These are phyloP conservation scores for Alternaria triticina DNA, from an alignment of 2,329 filamentous ascomycete species.

Conservation along the genomic window DNA sequence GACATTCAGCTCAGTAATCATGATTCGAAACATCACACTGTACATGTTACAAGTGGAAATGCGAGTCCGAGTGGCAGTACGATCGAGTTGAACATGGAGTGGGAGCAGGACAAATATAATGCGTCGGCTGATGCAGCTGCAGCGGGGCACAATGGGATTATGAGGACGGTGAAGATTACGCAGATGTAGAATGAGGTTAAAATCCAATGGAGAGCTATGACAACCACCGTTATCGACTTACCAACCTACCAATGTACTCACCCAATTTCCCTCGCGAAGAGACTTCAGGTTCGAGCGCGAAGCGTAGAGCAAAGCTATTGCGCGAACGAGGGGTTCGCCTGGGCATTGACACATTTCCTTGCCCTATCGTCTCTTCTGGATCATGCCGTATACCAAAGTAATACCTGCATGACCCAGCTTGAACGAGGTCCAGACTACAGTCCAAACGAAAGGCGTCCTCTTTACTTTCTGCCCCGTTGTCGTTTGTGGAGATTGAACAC, in stretches of 20 bases:
- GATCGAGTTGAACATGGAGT: conserved; percentile 12
- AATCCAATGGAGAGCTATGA: background rate
- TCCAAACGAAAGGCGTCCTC: fast-evolving
- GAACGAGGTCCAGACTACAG: too few relatives aligned
- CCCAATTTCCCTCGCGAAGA: too few relatives aligned
- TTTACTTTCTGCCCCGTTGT: too few relatives aligned
- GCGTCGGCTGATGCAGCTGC: background rate
- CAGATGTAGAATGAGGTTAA: background rate
- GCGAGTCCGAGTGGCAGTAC: conserved; percentile 19
- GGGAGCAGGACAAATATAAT: conserved; percentile 5
- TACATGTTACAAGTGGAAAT: conserved; percentile 6
- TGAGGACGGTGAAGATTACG: background rate
- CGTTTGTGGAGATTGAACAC: too few relatives aligned
- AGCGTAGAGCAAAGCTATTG: background rate
- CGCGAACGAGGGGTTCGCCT: background rate
- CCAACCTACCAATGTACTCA: background rate
- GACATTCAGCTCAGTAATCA: background rate
- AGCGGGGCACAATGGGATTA: background rate
- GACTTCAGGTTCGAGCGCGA: too few relatives aligned
- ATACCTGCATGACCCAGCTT: too few relatives aligned
- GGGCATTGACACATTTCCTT: background rate
- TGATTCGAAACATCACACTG: background rate
- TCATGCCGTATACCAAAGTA: too few relatives aligned
- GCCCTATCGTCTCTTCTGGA: too few relatives aligned
- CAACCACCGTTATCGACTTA: background rate